These are phyloP conservation scores for Gynandropsis gynandra DNA, from an alignment of 345 rosid genomes.

Conservation along the genomic window DNA sequence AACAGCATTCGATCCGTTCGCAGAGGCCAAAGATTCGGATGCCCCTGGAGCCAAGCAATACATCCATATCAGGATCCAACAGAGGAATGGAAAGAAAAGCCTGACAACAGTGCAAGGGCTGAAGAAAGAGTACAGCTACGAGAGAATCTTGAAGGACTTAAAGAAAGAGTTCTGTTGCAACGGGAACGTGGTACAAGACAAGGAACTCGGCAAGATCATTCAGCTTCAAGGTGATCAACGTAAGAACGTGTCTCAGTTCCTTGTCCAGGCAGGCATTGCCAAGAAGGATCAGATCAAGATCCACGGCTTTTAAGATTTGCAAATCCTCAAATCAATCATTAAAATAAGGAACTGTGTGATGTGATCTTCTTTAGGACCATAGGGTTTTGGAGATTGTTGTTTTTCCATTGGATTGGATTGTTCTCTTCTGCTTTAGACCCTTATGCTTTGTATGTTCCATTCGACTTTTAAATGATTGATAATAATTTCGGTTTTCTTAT, in stretches of 20 bases:
- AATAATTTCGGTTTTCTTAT: no score
- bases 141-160: conserved; percentile 69
- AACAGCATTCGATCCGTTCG: conserved; percentile 58
- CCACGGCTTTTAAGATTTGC: conserved; percentile 75
- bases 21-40: conserved; percentile 45
- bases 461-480: no score
- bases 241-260: conserved; percentile 65
- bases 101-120: conserved; percentile 71
- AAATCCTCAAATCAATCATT: no score
- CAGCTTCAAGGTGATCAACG: conserved; percentile 98
- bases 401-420: no score
- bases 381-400: no score
- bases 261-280: conserved; percentile 49
- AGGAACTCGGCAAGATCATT: conserved; percentile 75
- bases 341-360: no score
- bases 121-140: conserved; percentile 58
- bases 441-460: no score
- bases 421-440: no score
- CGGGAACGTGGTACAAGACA: conserved; percentile 83
- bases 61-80: conserved; percentile 69
- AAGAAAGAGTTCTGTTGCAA: conserved; percentile 84
- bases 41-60: conserved; percentile 52
- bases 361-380: no score
- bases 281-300: conserved; percentile 76
- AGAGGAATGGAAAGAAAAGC: conserved; percentile 79